A percentile compares a stretch with the other conserved stretches of the same genome.
These are phyloP conservation scores for Claviceps sp. DNA, from an alignment of 2,329 filamentous ascomycete genomes.

Conservation along the genomic window DNA sequence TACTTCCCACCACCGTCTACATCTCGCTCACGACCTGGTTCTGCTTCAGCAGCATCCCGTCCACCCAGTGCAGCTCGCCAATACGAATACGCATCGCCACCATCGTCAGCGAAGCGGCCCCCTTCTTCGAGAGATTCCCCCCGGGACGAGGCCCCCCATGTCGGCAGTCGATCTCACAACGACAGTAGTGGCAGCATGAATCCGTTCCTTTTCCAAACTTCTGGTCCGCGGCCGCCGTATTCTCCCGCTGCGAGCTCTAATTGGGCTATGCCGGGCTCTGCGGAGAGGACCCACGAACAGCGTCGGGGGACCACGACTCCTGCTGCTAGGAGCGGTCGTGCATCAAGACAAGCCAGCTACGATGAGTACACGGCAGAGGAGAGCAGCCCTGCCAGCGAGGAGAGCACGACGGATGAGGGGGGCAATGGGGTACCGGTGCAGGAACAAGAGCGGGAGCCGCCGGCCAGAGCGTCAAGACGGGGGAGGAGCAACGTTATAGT, in stretches of 20 bases:
- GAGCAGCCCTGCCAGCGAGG: slow-evolving; percentile 20
- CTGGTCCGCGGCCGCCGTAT: slow-evolving; percentile 26
- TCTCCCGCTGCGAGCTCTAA: slow-evolving; percentile 21
- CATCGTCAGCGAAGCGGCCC: slow-evolving; percentile 10
- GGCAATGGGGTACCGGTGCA: slow-evolving; percentile 22
- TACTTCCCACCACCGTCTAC: slow-evolving; percentile 35
- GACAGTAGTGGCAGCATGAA: slow-evolving; percentile 17
- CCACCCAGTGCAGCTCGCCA: slow-evolving; percentile 20
- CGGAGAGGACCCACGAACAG: slow-evolving; percentile 14
- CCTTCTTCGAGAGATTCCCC: slow-evolving; percentile 19
- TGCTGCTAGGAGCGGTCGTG: slow-evolving; percentile 19
- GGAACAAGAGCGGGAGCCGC: slow-evolving; percentile 6
- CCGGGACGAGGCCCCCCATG: slow-evolving; percentile 20
- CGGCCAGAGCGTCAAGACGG: slow-evolving; percentile 3
- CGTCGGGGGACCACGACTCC: slow-evolving; percentile 15
- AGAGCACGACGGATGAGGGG: slow-evolving; percentile 24
- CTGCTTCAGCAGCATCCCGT: slow-evolving; percentile 28
- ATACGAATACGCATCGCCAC: slow-evolving; percentile 26
- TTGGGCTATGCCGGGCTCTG: slow-evolving; percentile 23
- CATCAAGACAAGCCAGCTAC: slow-evolving; percentile 16
- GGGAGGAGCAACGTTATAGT: slow-evolving; percentile 25
- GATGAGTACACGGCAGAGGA: slow-evolving; percentile 23
- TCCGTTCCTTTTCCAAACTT: slow-evolving; percentile 41
- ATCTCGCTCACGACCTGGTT: slow-evolving; percentile 27
- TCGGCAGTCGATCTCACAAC: slow-evolving; percentile 12